Percentiles rank a stretch among this genome's conserved stretches.
phyloP scores from a whole-genome alignment of 179 eudicot genomes.

The Beta corolliflora region DNA sequence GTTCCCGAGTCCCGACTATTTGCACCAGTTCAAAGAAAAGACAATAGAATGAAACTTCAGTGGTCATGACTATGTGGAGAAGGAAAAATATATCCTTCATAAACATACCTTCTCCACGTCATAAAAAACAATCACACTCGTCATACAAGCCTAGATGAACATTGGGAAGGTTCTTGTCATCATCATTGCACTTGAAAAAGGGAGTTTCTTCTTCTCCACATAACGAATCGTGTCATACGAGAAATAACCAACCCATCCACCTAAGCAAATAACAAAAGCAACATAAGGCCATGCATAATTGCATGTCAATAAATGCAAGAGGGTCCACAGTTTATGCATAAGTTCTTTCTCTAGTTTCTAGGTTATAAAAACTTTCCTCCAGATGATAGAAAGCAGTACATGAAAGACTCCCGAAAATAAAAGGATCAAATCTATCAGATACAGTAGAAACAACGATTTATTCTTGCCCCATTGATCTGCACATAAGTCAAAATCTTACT shows the following conservation, averaged over 20 bases:
- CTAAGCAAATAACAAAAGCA: conserved; percentile 33
- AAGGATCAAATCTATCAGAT: neutral
- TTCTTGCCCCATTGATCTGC: neutral
- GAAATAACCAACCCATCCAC: conserved; percentile 95
- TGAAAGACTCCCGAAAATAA: neutral
- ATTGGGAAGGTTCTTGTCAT: conserved; percentile 86
- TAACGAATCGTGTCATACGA: conserved; percentile 94
- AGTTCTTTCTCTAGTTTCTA: neutral
- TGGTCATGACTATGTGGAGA: neutral
- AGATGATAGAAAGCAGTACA: neutral
- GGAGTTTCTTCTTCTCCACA: conserved; percentile 79
- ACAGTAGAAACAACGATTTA: neutral
- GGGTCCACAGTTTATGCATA: neutral
- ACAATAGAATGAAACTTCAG: neutral
- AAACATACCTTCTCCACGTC: conserved; percentile 81
- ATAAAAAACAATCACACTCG: conserved; percentile 85
- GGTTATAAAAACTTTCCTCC: neutral
- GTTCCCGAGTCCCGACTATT: neutral
- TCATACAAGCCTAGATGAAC: conserved; percentile 84
- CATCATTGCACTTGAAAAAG: conserved; percentile 68
- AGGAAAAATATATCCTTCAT: neutral
- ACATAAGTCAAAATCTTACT: neutral
- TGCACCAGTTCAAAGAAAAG: neutral
- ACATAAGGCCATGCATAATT: conserved; percentile 14
- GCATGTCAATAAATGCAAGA: neutral